Base-by-base conservation (phyloP, 192 early-diverging fungal species). In the Bifiguratus adelaidae region DNA sequence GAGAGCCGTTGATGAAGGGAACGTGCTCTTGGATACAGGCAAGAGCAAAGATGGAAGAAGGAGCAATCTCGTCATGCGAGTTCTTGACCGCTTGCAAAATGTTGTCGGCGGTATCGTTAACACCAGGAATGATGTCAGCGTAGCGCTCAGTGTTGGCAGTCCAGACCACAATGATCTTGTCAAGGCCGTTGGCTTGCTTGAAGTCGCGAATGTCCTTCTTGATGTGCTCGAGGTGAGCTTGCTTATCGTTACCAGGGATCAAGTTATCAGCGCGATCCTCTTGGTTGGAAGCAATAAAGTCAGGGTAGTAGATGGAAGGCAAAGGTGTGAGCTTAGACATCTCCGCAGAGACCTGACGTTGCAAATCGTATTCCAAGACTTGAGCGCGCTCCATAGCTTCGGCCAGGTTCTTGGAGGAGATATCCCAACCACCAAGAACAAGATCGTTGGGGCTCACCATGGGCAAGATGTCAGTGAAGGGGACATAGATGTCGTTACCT, bases 231-330 rank as follows among this genome's bases (percentile, higher is more conserved):
- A 95, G 67, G 58, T 99, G 92, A 45, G 78, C 90, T 54, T 81
- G 78, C 82, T 95, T 96, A 68, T 84, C 71, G 41, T 73, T 71
- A 30, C 89, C 86, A 23, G 67, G 55, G 45, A 99, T 61, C 30
- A 91, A 63, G 67, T 99, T 95, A 73, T 99, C 81, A 35, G 95
- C 95, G 46, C 95, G 85, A 53, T 92, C 93, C 48, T 76, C 81
- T 73, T 99, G 95, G 77, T 99, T 99, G 50, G 92, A 92, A 30
- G 95, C 95, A 59, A 99, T 96, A 58, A 91, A 99, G 71, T 96
- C 92, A 18, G 95, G 95, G 73, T 92, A 99, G 83, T 99, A 99
- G 48, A 96, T 85, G 40, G 89, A 91, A 22, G 93, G 88, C 55
- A 99, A 68, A 22, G 95, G 95, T 61, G 83, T 81, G 52, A 95